These are phyloP conservation scores for Flueggea neowawraea DNA, from an alignment of 441 rosid genomes.

Conservation along the genomic window DNA sequence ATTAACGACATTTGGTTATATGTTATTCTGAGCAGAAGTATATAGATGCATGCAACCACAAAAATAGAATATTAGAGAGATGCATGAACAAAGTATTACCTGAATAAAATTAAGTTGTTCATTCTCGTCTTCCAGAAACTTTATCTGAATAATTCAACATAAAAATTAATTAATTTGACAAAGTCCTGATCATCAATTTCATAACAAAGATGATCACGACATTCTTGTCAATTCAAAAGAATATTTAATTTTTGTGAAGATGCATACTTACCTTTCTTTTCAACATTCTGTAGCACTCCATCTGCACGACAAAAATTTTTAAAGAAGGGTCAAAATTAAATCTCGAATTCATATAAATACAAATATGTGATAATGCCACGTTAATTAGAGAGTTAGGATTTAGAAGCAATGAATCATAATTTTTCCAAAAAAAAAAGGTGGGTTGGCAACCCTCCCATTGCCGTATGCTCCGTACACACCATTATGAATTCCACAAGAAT, in stretches of 20 bases:
- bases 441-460: neutral
- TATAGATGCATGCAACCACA: neutral
- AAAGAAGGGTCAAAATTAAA: no score
- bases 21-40: neutral
- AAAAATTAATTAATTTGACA: neutral
- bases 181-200: neutral
- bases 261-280: constrained; percentile 53
- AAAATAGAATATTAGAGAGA: neutral
- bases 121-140: constrained; percentile 50
- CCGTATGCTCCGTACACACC: no score
- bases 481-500: no score
- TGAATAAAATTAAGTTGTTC: constrained; percentile 40
- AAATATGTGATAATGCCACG: no score
- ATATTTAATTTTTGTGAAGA: no score
- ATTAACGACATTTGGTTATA: no score
- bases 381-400: no score
- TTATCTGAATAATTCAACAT: constrained; percentile 28
- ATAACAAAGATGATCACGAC: neutral
- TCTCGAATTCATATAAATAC: no score
- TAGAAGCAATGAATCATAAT: no score
- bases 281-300: constrained; percentile 37
- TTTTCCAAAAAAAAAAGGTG: neutral
- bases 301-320: constrained; percentile 26
- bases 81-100: constrained; percentile 29
- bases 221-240: neutral